Evolutionary conservation across 2,329 filamentous ascomycete genomes (phyloP).

Genomic region (Cladophialophora psammophila): DNA sequence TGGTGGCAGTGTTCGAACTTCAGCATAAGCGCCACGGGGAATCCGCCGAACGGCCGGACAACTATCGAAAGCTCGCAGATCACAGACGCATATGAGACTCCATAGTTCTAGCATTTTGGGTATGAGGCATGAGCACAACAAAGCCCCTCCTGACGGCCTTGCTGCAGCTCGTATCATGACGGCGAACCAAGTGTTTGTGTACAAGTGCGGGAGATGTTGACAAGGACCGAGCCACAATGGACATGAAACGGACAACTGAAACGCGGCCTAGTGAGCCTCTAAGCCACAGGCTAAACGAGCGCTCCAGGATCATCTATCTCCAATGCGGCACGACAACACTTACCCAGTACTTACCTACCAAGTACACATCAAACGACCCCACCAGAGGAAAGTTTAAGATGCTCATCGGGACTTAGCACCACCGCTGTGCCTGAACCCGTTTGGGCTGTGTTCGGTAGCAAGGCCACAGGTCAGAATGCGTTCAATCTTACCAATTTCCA

Average conservation of each 20-base stretch:
- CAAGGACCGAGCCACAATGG: constrained; percentile 22
- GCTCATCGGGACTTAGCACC: constrained; percentile 9
- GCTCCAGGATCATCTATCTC: constrained; percentile 23
- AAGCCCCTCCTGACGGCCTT: not conserved
- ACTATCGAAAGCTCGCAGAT: not conserved
- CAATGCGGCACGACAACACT: constrained; percentile 1
- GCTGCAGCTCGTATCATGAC: constrained; percentile 6
- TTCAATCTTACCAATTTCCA: constrained; percentile 24
- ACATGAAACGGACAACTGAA: constrained; percentile 28
- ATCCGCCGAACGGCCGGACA: constrained; percentile 12
- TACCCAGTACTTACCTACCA: not conserved
- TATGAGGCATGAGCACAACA: not conserved
- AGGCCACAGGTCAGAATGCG: constrained; percentile 4
- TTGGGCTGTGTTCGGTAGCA: not conserved
- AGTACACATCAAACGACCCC: not conserved
- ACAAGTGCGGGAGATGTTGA: not conserved
- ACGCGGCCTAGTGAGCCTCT: constrained; percentile 14
- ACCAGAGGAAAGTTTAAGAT: not conserved
- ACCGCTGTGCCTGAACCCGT: not conserved
- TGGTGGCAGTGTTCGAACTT: not conserved
- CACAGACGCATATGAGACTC: not conserved
- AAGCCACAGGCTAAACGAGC: constrained; percentile 29
- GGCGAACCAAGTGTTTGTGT: constrained; percentile 6
- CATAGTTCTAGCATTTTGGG: not conserved
- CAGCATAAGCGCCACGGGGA: constrained; percentile 12